Evolutionary conservation across 768 basidiomycete genomes (phyloP), one percentile per base, ranked within the genome.

Genomic region (Pilatotrama ljubarskyi): DNA sequence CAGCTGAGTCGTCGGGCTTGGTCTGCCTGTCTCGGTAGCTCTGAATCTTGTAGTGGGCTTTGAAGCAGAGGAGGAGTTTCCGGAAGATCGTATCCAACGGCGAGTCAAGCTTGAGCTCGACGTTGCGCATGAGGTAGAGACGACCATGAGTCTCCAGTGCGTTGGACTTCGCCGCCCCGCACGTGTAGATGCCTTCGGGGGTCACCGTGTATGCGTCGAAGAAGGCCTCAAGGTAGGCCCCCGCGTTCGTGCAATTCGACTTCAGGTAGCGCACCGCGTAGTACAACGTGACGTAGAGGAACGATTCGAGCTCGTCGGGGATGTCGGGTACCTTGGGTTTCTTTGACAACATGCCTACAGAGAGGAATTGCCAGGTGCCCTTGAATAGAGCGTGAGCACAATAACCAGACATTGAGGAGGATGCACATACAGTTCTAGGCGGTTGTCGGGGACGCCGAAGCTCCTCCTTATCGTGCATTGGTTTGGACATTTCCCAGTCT

Each of bases 291-390:
- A 61, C 64, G 40, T 61, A 52, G 22, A 62, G 37, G 37, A 62
- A 59, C 4, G 64, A 59, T 22, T 65, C 64, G 10, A 66, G 41
- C 20, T 66, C 64, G 20, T 66, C 64, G 14, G 43, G 43, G 1
- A 66, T 46, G 20, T 58, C 48, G 10, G 56, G 49, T 2, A 22
- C 17, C 24, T 57, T 43, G 0, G 37, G 14, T 4, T 14, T 7
- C 14, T 25, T 0, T 2, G 36, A 10, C 5, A 62, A 42, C 17
- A 49, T 51, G 4, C n/a, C 18, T 3, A 59, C 60, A 1, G 58
- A 55, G 38, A 60, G 51, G 48, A 53, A 65, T 37, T 62, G 64
- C 64, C 64, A 65, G 17, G 64, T 65, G 0, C 64, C 61, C 64
- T 65, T 22, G 1, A n/a, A n/a, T n/a, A 0, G 5, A 20, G 24